Percentiles rank a stretch among this genome's conserved stretches.
phyloP scores from a whole-genome alignment of 2,329 filamentous ascomycete species.

The Ceratocystis colombiana region DNA sequence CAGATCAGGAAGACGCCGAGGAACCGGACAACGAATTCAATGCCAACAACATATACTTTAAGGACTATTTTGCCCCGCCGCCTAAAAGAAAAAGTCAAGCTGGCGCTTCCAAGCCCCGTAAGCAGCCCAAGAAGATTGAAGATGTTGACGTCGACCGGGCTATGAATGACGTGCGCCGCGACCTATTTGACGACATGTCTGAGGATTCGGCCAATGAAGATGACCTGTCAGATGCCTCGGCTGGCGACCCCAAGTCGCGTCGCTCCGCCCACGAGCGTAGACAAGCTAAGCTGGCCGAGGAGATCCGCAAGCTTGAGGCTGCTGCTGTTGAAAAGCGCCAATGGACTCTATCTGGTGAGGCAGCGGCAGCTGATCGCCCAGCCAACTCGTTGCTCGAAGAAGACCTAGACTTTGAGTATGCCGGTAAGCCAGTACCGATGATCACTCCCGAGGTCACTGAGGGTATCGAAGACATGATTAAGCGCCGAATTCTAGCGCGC shows the following conservation, averaged over 20 bases:
- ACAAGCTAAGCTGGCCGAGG: constrained; percentile 74
- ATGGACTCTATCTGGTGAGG: constrained; percentile 86
- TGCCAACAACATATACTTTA: constrained; percentile 81
- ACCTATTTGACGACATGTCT: constrained; percentile 74
- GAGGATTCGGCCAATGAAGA: constrained; percentile 58
- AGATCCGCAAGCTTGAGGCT: constrained; percentile 84
- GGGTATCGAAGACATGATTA: constrained; percentile 86
- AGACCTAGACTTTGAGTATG: constrained; percentile 89
- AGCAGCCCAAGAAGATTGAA: constrained; percentile 37
- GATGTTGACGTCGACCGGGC: constrained; percentile 66
- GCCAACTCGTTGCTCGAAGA: constrained; percentile 88
- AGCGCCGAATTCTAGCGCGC: constrained; percentile 76
- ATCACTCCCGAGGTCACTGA: constrained; percentile 87
- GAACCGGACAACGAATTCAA: constrained; percentile 50
- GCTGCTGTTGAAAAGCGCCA: constrained; percentile 80
- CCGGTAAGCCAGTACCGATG: constrained; percentile 87
- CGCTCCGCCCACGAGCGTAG: constrained; percentile 77
- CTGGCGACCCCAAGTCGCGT: constrained; percentile 60
- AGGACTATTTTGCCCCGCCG: constrained; percentile 86
- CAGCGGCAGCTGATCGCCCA: constrained; percentile 68
- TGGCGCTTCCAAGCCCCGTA: constrained; percentile 36
- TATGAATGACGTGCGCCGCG: constrained; percentile 76
- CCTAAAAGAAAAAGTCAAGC: constrained; percentile 45
- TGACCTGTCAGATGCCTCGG: constrained; percentile 54
- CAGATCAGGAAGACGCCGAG: constrained; percentile 36